These are phyloP conservation scores for Phytopythium cucurbitacearum DNA, from an alignment of 352 stramenopile species.

Conservation along the genomic window DNA sequence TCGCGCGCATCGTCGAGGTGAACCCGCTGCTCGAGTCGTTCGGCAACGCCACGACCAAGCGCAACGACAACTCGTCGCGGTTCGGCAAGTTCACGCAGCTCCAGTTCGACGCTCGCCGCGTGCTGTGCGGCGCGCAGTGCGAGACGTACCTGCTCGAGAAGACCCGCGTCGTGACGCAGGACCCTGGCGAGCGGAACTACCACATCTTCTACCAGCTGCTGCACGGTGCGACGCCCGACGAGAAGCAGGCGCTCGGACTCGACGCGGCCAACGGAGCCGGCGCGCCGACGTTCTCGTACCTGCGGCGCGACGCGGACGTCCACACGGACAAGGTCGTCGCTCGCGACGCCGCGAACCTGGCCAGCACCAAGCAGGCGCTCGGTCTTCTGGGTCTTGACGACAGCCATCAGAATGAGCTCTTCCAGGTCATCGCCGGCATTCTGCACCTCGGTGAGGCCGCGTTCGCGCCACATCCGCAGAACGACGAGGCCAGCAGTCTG, in stretches of 20 bases:
- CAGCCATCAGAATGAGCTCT: slow-evolving; percentile 56
- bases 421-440: slow-evolving; percentile 65
- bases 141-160: slow-evolving; percentile 97
- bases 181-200: slow-evolving; percentile 91
- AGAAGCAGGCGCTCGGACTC: slow-evolving; percentile 40
- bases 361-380: slow-evolving; percentile 56
- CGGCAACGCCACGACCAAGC: slow-evolving; percentile 96
- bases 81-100: slow-evolving; percentile 98
- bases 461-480: slow-evolving; percentile 42
- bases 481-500: slow-evolving; percentile 56
- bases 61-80: slow-evolving; percentile 95
- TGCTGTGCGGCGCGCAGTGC: slow-evolving; percentile 87
- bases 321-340: slow-evolving; percentile 9
- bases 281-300: slow-evolving; percentile 40
- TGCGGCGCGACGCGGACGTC: slow-evolving; percentile 26
- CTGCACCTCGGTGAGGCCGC: slow-evolving; percentile 73
- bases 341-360: slow-evolving; percentile 48
- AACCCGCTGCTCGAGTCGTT: slow-evolving; percentile 98
- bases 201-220: slow-evolving; percentile 96
- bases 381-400: slow-evolving; percentile 49
- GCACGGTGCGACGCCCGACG: slow-evolving; percentile 32
- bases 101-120: slow-evolving; percentile 80
- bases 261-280: slow-evolving; percentile 2
- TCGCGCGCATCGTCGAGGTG: slow-evolving; percentile 92
- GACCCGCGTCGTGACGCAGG: slow-evolving; percentile 91